These are phyloP conservation scores for Barnettozyma siamensis DNA, from an alignment of 805 yeast species.

Conservation along the genomic window DNA sequence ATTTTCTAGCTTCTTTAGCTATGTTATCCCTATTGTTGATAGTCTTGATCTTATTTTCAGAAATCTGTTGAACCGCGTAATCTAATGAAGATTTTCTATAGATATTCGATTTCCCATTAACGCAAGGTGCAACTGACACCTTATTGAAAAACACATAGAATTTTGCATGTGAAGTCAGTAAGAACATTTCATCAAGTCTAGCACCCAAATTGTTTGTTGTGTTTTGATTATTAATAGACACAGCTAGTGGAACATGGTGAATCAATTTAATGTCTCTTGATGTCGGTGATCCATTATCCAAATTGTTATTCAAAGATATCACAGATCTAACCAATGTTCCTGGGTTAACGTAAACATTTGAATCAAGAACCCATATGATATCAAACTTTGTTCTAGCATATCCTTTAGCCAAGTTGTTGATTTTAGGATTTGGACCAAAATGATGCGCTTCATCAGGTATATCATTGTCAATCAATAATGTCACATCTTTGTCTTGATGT, in stretches of 20 bases:
- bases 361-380: slow-evolving; percentile 78
- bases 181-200: slow-evolving; percentile 76
- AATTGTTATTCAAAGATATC: slow-evolving; percentile 38
- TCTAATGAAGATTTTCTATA: slow-evolving; percentile 66
- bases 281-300: slow-evolving; percentile 43
- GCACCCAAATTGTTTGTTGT: slow-evolving; percentile 42
- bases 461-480: slow-evolving; percentile 47
- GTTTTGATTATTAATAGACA: slow-evolving; percentile 27
- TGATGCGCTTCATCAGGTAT: slow-evolving; percentile 30
- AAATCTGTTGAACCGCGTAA: slow-evolving; percentile 41
- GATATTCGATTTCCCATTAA: slow-evolving; percentile 82
- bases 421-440: slow-evolving; percentile 85
- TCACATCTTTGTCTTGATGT: slow-evolving; percentile 54
- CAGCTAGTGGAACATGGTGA: slow-evolving; percentile 76
- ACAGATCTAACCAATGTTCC: slow-evolving; percentile 64
- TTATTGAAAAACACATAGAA: slow-evolving; percentile 77
- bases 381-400: slow-evolving; percentile 63
- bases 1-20: slow-evolving; percentile 28
- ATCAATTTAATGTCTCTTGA: slow-evolving; percentile 54
- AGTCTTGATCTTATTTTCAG: slow-evolving; percentile 26
- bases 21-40: slow-evolving; percentile 30
- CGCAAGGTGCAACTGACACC: slow-evolving; percentile 77
- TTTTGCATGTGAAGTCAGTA: slow-evolving; percentile 78
- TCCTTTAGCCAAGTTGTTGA: slow-evolving; percentile 82
- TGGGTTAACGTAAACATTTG: slow-evolving; percentile 74